These are phyloP conservation scores for Pseudotsuga menziesii DNA, from an alignment of 75 land plant species.

Conservation along the genomic window DNA sequence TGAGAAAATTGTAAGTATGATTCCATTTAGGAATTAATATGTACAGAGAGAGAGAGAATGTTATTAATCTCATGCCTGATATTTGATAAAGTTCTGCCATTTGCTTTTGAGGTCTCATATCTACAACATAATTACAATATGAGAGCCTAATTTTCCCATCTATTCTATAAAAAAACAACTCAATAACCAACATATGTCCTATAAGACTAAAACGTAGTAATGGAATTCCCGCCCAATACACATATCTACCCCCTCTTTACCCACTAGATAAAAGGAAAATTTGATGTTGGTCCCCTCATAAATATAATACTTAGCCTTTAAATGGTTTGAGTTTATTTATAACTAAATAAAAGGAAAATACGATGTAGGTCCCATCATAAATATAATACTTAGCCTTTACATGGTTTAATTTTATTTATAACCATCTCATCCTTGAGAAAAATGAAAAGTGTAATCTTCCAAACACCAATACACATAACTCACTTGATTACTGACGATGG, in stretches of 20 bases:
- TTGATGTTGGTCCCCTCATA: no score
- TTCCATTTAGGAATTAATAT: neutral
- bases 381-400: no score
- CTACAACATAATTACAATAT: slow-evolving; percentile 27
- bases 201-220: neutral
- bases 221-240: neutral
- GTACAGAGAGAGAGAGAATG: slow-evolving; percentile 40
- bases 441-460: no score
- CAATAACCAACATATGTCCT: neutral
- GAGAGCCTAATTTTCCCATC: neutral
- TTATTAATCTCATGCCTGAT: slow-evolving; percentile 88
- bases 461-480: neutral
- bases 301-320: no score
- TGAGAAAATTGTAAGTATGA: neutral
- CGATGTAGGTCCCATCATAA: no score
- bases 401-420: no score
- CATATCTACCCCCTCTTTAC: neutral
- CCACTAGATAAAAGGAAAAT: neutral
- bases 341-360: no score
- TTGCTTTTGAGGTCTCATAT: slow-evolving; percentile 86
- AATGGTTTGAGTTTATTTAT: no score
- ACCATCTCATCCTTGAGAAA: no score
- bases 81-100: slow-evolving; percentile 88
- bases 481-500: slow-evolving; percentile 95
- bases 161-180: neutral